phyloP scores from a whole-genome alignment of 257 asterid species.

The Capsicum pubescens region DNA sequence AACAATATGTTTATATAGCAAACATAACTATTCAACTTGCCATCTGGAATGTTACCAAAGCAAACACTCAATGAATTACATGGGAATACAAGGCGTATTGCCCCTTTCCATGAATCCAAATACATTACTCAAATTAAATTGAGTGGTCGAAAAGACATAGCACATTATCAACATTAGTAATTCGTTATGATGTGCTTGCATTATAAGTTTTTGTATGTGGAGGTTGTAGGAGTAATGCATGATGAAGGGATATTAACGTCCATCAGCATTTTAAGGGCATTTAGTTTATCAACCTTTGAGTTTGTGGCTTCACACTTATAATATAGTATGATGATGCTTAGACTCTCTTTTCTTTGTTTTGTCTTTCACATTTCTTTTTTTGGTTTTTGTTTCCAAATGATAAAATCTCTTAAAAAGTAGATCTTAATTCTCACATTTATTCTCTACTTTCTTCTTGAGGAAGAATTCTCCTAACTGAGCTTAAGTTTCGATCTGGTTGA shows the following conservation, averaged over 20 bases:
- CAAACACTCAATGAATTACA: neutral
- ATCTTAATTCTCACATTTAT: conserved; percentile 4
- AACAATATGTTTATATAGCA: neutral
- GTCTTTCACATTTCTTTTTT: neutral
- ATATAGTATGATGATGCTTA: neutral
- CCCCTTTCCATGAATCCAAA: neutral
- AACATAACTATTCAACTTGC: neutral
- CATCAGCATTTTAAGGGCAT: neutral
- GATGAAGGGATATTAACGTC: neutral
- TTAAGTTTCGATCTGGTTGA: neutral
- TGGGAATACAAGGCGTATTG: neutral
- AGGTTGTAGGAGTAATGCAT: neutral
- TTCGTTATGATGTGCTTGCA: neutral
- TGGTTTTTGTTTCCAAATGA: neutral
- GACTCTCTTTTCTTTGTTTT: neutral
- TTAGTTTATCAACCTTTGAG: neutral
- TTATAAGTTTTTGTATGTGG: neutral
- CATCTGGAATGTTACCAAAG: neutral
- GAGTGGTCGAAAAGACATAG: neutral
- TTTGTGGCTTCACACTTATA: neutral
- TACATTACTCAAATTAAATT: neutral
- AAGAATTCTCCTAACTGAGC: neutral
- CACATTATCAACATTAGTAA: neutral
- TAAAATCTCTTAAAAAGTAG: neutral
- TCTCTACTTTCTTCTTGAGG: neutral